A percentile compares a stretch with the other conserved stretches of the same genome.
Evolutionary conservation across 2,329 filamentous ascomycete species (phyloP).

Genomic region (Amauroascus verrucosus): DNA sequence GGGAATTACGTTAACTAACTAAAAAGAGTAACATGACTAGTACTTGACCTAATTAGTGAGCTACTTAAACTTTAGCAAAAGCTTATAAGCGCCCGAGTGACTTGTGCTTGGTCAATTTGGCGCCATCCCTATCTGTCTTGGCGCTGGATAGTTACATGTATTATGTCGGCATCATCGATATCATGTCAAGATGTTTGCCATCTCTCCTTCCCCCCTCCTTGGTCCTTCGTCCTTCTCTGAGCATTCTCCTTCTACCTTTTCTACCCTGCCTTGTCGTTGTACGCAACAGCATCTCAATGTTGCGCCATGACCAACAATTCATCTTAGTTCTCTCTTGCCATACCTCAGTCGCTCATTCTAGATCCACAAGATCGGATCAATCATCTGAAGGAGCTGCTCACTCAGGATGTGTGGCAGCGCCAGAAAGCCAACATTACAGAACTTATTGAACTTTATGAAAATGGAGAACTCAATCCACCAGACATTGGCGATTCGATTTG

Average conservation of each 20-base stretch:
- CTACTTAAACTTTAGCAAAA: no score
- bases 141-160: no score
- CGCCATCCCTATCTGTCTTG: no score
- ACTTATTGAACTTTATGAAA: conserved; percentile 5
- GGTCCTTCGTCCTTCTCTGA: not conserved
- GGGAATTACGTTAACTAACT: no score
- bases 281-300: not conserved
- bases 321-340: not conserved
- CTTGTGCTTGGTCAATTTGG: no score
- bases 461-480: not conserved
- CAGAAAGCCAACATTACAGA: conserved; percentile 5
- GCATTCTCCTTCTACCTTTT: not conserved
- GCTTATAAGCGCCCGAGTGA: no score
- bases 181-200: no score
- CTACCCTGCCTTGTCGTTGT: not conserved
- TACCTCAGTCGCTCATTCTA: not conserved
- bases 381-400: not conserved
- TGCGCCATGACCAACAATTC: not conserved
- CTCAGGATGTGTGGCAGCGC: not conserved
- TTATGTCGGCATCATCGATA: no score
- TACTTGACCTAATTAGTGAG: no score
- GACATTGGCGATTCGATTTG: not conserved
- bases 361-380: not conserved
- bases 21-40: no score
- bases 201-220: not conserved